These are phyloP conservation scores for Termitomyces sp. DNA, from an alignment of 768 basidiomycete genomes.

Conservation along the genomic window DNA sequence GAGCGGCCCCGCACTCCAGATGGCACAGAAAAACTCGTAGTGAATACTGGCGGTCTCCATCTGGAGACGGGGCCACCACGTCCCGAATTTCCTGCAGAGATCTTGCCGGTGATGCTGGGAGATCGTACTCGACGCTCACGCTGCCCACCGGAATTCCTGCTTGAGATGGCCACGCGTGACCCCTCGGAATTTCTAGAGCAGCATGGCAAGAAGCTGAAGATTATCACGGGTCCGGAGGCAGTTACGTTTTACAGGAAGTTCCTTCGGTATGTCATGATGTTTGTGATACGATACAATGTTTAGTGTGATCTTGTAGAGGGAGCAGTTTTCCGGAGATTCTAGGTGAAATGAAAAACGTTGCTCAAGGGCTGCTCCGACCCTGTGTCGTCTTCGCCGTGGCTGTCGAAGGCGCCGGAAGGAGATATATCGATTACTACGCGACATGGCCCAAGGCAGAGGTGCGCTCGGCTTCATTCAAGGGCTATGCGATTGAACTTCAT, in stretches of 20 bases:
- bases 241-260: conserved; percentile 34
- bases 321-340: conserved; percentile 12
- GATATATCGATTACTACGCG: conserved; percentile 45
- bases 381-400: conserved; percentile 43
- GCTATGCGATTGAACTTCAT: background rate
- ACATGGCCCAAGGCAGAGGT: conserved; percentile 40
- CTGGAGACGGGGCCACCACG: conserved; percentile 10
- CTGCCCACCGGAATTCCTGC: conserved; percentile 41
- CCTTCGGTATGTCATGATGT: conserved; percentile 26
- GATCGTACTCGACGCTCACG: conserved; percentile 33
- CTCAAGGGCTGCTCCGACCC: conserved; percentile 13
- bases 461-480: conserved; percentile 6
- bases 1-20: background rate
- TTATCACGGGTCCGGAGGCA: conserved; percentile 36
- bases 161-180: conserved; percentile 29
- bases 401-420: conserved; percentile 29
- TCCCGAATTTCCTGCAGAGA: conserved; percentile 18
- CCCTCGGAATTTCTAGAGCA: conserved; percentile 22
- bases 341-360: conserved; percentile 8
- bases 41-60: conserved; percentile 8
- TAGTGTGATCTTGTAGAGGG: conserved; percentile 4
- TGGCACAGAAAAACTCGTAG: conserved; percentile 11
- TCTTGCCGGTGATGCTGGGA: conserved; percentile 27
- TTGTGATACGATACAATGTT: background rate
- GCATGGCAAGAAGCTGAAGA: conserved; percentile 30